These are phyloP conservation scores for Lophiotrema nucula DNA, from an alignment of 495 filamentous ascomycete genomes.

Conservation along the genomic window DNA sequence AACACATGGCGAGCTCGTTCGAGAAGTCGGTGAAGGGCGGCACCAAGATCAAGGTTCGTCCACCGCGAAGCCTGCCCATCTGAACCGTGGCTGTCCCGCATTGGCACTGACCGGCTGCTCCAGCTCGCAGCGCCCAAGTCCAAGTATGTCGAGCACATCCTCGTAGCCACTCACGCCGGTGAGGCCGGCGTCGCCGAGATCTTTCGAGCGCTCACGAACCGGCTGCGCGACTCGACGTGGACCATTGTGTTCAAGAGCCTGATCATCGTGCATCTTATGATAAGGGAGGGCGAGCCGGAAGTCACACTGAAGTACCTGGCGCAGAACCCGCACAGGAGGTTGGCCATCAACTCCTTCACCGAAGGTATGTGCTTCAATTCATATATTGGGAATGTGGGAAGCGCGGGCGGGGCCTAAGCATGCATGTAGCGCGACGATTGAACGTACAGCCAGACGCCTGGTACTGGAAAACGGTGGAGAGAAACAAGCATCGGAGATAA, in stretches of 20 bases:
- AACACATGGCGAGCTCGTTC: conserved; percentile 45
- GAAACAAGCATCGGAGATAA: too few species aligned
- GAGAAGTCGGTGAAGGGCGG: conserved; percentile 51
- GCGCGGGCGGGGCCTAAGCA: neutral
- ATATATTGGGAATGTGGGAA: too few species aligned
- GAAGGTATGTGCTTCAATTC: conserved; percentile 63
- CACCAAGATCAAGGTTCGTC: conserved; percentile 72
- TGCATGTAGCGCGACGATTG: too few species aligned
- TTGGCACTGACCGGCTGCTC: conserved; percentile 15
- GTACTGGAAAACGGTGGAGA: too few species aligned
- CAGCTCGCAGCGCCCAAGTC: conserved; percentile 96
- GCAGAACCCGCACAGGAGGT: conserved; percentile 69
- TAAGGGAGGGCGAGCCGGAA: conserved; percentile 88
- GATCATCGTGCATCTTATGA: conserved; percentile 96
- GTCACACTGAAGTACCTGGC: conserved; percentile 83
- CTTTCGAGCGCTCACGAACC: conserved; percentile 83
- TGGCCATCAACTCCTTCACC: conserved; percentile 86
- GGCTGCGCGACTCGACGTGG: conserved; percentile 95
- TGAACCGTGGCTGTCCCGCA: neutral
- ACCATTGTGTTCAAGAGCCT: conserved; percentile 94
- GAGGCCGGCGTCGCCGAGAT: conserved; percentile 96
- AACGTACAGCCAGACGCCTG: too few species aligned
- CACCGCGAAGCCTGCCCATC: neutral
- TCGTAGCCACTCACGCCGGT: conserved; percentile 90
- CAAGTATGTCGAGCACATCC: conserved; percentile 98